Percentiles rank a stretch among this genome's conserved stretches.
These are phyloP conservation scores for Sporothrix euskadiensis DNA, from an alignment of 2,329 filamentous ascomycete species.

Conservation along the genomic window DNA sequence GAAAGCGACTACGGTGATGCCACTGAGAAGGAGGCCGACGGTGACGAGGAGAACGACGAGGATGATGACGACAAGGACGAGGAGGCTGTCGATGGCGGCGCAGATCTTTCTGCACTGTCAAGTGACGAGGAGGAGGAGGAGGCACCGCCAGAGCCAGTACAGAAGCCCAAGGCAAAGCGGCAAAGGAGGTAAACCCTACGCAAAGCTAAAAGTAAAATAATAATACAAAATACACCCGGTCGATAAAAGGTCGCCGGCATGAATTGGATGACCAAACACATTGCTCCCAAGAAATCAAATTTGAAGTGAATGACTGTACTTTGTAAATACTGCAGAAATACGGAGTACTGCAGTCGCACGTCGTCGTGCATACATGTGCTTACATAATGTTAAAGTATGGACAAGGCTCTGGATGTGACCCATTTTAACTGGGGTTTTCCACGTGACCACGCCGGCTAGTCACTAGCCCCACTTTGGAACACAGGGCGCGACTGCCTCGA, in stretches of 20 bases:
- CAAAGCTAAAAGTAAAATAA: not conserved
- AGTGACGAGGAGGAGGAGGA: slow-evolving; percentile 17
- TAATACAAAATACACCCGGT: slow-evolving; percentile 13
- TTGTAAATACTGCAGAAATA: not conserved
- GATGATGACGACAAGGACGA: not conserved
- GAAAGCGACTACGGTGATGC: slow-evolving; percentile 29
- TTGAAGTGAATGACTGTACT: not conserved
- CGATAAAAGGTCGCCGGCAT: slow-evolving; percentile 14
- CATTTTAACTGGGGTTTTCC: not conserved
- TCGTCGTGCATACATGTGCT: not conserved
- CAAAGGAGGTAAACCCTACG: slow-evolving; percentile 13
- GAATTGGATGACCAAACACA: not conserved
- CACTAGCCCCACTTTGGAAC: not conserved
- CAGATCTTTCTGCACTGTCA: not conserved
- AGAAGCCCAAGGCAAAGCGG: slow-evolving; percentile 24
- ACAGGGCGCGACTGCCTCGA: slow-evolving; percentile 4
- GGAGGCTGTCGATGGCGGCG: not conserved
- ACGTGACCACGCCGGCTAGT: not conserved
- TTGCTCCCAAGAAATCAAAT: not conserved
- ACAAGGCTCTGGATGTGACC: not conserved
- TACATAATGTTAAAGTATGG: not conserved
- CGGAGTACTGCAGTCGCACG: not conserved
- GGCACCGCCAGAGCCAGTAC: slow-evolving; percentile 16
- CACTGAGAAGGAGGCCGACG: not conserved
- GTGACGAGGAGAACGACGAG: slow-evolving; percentile 15